These are phyloP conservation scores for Phytopythium litorale DNA, from an alignment of 352 stramenopile genomes.

Conservation along the genomic window DNA sequence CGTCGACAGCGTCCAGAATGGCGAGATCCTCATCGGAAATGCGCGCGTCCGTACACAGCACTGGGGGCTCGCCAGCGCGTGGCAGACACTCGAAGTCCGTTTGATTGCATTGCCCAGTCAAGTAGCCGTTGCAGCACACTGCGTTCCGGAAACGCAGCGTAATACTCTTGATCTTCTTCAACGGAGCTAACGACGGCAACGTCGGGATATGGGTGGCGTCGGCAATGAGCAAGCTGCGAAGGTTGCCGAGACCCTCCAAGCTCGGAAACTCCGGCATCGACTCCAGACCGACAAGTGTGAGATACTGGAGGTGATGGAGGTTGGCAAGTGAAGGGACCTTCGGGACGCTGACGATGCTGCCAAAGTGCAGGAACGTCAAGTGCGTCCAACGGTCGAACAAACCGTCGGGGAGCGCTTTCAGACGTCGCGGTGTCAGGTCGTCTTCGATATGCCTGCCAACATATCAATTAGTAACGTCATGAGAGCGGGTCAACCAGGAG, in stretches of 20 bases:
- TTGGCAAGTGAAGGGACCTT: conserved; percentile 27
- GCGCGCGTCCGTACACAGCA: conserved; percentile 18
- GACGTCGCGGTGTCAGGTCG: conserved; percentile 24
- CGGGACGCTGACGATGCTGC: conserved; percentile 24
- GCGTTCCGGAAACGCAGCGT: conserved; percentile 18
- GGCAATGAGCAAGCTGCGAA: conserved; percentile 20
- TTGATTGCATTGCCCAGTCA: conserved; percentile 15
- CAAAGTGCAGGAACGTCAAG: conserved; percentile 39
- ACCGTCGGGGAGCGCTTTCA: conserved; percentile 19
- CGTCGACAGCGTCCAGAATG: not conserved
- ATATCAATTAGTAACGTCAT: not conserved
- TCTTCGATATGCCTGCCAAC: conserved; percentile 21
- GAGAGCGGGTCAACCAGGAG: not conserved
- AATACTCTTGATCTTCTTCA: conserved; percentile 16
- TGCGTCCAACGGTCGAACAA: conserved; percentile 34
- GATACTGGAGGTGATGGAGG: conserved; percentile 30
- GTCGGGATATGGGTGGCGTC: conserved; percentile 17
- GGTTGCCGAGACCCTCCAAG: conserved; percentile 17
- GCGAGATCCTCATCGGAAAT: conserved; percentile 15
- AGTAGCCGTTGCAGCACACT: conserved; percentile 37
- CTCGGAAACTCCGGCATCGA: conserved; percentile 19
- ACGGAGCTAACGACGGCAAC: conserved; percentile 16
- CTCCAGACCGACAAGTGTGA: conserved; percentile 20
- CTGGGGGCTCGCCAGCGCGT: conserved; percentile 12
- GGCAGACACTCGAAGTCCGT: conserved; percentile 21